These are phyloP conservation scores for Leptodontidium sp. DNA, from an alignment of 2,329 filamentous ascomycete genomes.

Conservation along the genomic window DNA sequence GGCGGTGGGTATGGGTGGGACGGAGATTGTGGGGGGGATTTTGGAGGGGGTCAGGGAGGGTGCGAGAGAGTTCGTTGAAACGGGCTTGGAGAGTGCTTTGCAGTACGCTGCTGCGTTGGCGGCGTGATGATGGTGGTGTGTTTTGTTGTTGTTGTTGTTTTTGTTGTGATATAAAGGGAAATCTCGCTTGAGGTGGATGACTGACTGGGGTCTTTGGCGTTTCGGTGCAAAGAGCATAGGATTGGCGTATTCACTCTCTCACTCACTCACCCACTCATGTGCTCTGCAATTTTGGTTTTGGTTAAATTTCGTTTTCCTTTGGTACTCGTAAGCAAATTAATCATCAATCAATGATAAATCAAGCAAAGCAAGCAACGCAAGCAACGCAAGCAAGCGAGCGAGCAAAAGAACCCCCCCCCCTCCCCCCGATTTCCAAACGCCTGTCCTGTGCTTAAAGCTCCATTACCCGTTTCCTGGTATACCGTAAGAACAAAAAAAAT, in stretches of 20 bases:
- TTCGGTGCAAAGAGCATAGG: not conserved
- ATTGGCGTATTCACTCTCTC: not conserved
- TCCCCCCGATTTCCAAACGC: not conserved
- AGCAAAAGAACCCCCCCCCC: not conserved
- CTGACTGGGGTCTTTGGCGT: not conserved
- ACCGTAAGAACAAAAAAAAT: not conserved
- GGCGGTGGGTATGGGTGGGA: not conserved
- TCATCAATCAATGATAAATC: not conserved
- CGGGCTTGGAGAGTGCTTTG: not conserved
- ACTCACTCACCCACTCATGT: not conserved
- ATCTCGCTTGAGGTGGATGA: constrained; percentile 3
- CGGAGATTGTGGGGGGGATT: not conserved
- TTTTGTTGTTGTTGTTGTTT: not conserved
- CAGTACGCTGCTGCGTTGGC: not conserved
- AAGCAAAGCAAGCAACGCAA: constrained; percentile 5
- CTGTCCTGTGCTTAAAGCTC: not conserved
- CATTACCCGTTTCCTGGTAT: constrained; percentile 15
- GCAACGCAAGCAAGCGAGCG: not conserved
- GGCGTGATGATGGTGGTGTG: not conserved
- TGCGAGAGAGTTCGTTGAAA: not conserved
- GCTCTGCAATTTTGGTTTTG: not conserved
- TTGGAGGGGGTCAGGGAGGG: not conserved
- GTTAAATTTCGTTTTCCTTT: constrained; percentile 1
- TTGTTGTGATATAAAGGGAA: constrained; percentile 6
- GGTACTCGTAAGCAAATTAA: constrained; percentile 9